Conservation (phyloP, 768 basidiomycete species). For the Termitomyces sp. region DNA sequence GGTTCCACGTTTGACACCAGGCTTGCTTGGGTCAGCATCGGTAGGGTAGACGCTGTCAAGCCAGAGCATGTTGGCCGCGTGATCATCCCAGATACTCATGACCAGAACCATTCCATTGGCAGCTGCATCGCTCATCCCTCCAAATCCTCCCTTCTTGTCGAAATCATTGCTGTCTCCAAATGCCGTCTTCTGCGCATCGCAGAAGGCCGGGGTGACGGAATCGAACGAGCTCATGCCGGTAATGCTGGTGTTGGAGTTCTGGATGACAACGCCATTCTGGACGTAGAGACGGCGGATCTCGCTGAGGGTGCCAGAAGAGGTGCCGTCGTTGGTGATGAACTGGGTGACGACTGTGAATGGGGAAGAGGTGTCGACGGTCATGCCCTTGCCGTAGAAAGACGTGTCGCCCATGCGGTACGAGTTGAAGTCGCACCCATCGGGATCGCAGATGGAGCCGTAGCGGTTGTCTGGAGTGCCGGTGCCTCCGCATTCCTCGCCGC, state of each 20-base stretch:
- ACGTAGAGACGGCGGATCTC: conserved; percentile 44
- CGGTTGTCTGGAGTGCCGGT: conserved; percentile 20
- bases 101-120: conserved; percentile 38
- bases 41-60: conserved; percentile 26
- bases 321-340: conserved; percentile 44
- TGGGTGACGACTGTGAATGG: conserved; percentile 57
- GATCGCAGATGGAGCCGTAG: conserved; percentile 35
- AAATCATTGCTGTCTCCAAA: conserved; percentile 23
- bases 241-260: conserved; percentile 43
- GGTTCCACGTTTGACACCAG: neutral
- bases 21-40: conserved; percentile 1
- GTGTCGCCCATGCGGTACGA: conserved; percentile 48
- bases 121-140: conserved; percentile 32
- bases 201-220: conserved; percentile 46
- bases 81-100: conserved; percentile 39
- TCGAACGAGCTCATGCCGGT: conserved; percentile 34
- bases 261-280: conserved; percentile 32
- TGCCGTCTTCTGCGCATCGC: conserved; percentile 35
- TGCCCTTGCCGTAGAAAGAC: conserved; percentile 41
- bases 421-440: conserved; percentile 42
- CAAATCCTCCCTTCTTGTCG: conserved; percentile 16
- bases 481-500: conserved; percentile 30
- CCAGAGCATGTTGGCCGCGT: conserved; percentile 26
- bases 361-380: conserved; percentile 44
- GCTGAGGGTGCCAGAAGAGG: conserved; percentile 40